A percentile compares a stretch with the other conserved stretches of the same genome.
Conservation (phyloP, 2,329 filamentous ascomycete genomes). For the Ophiostoma sp. region DNA sequence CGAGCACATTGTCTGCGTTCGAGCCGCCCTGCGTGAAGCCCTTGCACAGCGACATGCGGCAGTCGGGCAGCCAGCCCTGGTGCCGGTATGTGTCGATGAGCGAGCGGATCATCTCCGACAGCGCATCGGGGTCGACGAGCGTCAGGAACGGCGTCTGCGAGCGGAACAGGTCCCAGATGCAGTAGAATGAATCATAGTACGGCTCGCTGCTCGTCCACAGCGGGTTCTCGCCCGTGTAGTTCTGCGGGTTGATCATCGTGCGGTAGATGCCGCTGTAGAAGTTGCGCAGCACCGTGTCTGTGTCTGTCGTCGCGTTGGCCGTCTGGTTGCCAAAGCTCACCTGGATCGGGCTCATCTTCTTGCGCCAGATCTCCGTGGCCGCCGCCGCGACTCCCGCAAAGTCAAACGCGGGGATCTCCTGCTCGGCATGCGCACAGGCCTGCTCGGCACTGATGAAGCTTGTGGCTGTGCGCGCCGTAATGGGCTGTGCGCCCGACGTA, state of each 20-base stretch:
- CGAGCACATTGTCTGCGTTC: slow-evolving; percentile 64
- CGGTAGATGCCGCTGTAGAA: slow-evolving; percentile 70
- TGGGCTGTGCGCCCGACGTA: slow-evolving; percentile 35
- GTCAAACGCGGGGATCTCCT: not conserved
- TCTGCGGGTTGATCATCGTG: slow-evolving; percentile 66
- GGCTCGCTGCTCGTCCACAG: slow-evolving; percentile 60
- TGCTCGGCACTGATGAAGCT: not conserved
- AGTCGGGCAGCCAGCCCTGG: slow-evolving; percentile 68
- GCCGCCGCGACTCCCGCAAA: not conserved
- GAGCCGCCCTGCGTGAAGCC: slow-evolving; percentile 71
- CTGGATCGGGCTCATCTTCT: not conserved
- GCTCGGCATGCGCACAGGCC: slow-evolving; percentile 1
- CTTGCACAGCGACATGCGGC: slow-evolving; percentile 69
- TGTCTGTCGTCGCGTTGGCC: slow-evolving; percentile 30
- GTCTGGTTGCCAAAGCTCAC: slow-evolving; percentile 6
- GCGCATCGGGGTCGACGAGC: slow-evolving; percentile 57
- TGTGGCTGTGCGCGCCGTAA: not conserved
- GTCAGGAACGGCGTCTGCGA: slow-evolving; percentile 65
- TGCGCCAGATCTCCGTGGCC: not conserved
- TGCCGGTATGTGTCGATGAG: slow-evolving; percentile 66
- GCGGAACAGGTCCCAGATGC: slow-evolving; percentile 67
- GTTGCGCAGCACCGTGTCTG: slow-evolving; percentile 48
- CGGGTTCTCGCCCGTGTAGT: slow-evolving; percentile 69
- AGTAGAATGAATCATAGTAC: slow-evolving; percentile 73
- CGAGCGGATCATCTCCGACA: slow-evolving; percentile 62